Conservation (phyloP, 768 basidiomycete species). For the Cystofilobasidium bisporidii region DNA sequence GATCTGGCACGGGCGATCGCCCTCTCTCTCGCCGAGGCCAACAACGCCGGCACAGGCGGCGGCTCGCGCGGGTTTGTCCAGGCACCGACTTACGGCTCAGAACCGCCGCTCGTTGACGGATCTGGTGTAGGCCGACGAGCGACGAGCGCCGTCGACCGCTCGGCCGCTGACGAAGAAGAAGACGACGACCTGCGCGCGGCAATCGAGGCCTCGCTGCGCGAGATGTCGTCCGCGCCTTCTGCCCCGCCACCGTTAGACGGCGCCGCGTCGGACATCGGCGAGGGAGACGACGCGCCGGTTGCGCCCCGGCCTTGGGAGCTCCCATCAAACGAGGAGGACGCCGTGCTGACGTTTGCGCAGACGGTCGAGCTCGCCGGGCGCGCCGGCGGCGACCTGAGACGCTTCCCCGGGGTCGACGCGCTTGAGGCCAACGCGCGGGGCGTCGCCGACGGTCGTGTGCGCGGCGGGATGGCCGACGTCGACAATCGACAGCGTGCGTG, state of each 20-base stretch:
- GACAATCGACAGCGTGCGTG: slow-evolving; percentile 70
- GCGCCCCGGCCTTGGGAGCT: slow-evolving; percentile 11
- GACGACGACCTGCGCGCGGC: slow-evolving; percentile 87
- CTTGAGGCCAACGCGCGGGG: slow-evolving; percentile 72
- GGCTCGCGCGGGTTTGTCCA: slow-evolving; percentile 56
- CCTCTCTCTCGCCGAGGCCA: slow-evolving; percentile 71
- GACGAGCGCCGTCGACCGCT: slow-evolving; percentile 31
- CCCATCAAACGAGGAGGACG: slow-evolving; percentile 55
- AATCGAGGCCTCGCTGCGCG: slow-evolving; percentile 58
- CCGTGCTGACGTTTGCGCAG: slow-evolving; percentile 81
- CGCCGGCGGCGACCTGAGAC: slow-evolving; percentile 67
- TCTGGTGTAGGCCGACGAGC: slow-evolving; percentile 47
- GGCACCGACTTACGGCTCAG: slow-evolving; percentile 54
- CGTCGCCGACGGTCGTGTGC: slow-evolving; percentile 63
- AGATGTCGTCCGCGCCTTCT: neutral
- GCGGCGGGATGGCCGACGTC: slow-evolving; percentile 72
- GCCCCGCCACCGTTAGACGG: slow-evolving; percentile 41
- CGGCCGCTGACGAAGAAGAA: slow-evolving; percentile 57
- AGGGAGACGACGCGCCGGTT: neutral
- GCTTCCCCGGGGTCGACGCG: slow-evolving; percentile 74
- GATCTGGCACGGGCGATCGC: slow-evolving; percentile 91
- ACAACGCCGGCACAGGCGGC: slow-evolving; percentile 39
- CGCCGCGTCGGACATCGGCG: slow-evolving; percentile 48
- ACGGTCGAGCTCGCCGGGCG: slow-evolving; percentile 70
- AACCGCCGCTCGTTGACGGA: slow-evolving; percentile 59